Evolutionary conservation across 1,284 basidiomycete species (phyloP).

Genomic region (Chalciporus sp.): DNA sequence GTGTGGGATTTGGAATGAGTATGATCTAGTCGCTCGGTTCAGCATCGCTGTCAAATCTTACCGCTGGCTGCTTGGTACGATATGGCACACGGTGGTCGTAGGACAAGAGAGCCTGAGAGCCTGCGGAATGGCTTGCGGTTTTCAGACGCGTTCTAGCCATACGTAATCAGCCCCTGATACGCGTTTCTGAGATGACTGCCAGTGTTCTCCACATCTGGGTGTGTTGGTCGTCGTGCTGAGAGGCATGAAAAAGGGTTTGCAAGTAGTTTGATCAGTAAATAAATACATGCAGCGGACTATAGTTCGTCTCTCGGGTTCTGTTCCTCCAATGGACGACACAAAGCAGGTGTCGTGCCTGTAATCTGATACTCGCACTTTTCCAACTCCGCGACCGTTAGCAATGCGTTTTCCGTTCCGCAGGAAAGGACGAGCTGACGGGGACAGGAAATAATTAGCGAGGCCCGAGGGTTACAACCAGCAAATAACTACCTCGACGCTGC

Average conservation of each 20-base stretch:
- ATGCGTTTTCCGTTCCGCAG: constrained; percentile 85
- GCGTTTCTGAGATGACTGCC: background rate
- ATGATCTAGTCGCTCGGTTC: constrained; percentile 2
- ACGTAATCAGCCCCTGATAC: background rate
- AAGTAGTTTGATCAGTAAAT: background rate
- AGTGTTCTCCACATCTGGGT: background rate
- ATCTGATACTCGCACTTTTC: constrained; percentile 98
- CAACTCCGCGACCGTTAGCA: constrained; percentile 84
- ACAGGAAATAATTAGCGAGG: constrained; percentile 1
- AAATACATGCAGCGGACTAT: constrained; percentile 30
- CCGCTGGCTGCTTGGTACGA: background rate
- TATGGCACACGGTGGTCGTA: background rate
- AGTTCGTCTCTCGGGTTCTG: constrained; percentile 54
- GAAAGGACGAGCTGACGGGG: constrained; percentile 67
- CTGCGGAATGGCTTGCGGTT: background rate
- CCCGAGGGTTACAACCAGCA: background rate
- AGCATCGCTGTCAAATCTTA: background rate
- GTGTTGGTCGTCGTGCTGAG: background rate
- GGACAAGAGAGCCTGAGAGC: background rate
- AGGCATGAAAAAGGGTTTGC: background rate
- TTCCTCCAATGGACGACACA: constrained; percentile 74
- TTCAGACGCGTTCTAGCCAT: background rate
- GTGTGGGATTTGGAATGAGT: constrained; percentile 7
- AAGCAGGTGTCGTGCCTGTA: constrained; percentile 84
- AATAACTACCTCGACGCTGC: constrained; percentile 69